phyloP scores from a whole-genome alignment of 192 early-diverging fungal genomes.

The Linnemannia hyalina region DNA sequence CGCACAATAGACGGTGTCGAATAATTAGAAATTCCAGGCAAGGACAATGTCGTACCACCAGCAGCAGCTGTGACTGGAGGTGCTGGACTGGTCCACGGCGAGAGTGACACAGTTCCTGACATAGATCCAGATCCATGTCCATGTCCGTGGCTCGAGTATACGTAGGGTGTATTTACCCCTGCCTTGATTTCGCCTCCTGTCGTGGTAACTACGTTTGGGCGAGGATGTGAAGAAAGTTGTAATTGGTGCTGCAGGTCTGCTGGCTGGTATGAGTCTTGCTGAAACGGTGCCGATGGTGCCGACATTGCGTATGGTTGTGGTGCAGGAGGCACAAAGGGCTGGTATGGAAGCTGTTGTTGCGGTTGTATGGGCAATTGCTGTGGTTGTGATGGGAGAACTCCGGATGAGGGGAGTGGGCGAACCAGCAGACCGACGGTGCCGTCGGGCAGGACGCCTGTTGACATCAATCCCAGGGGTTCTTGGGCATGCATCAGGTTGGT shows the following conservation, averaged over 20 bases:
- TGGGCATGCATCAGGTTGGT: conserved; percentile 28
- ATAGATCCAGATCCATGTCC: background rate
- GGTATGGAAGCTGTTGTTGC: background rate
- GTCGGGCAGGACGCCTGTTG: conserved; percentile 7
- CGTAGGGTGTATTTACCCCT: background rate
- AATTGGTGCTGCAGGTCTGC: background rate
- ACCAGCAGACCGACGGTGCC: conserved; percentile 9
- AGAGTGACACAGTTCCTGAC: background rate
- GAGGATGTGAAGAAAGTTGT: conserved; percentile 16
- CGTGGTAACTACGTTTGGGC: background rate
- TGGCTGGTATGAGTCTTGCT: background rate
- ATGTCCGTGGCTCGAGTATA: background rate
- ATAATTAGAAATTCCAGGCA: background rate
- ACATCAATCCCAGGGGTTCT: conserved; percentile 18
- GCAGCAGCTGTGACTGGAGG: background rate
- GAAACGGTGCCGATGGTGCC: background rate
- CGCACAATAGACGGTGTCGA: background rate
- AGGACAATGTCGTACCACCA: background rate
- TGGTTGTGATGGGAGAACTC: background rate
- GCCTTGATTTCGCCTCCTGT: conserved; percentile 1
- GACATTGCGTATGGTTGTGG: background rate
- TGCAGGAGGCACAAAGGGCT: background rate
- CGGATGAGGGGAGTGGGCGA: conserved; percentile 10
- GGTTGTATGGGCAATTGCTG: background rate
- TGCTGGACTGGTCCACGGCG: background rate